Conservation (phyloP, 257 asterid genomes). For the Ilex asprella region DNA sequence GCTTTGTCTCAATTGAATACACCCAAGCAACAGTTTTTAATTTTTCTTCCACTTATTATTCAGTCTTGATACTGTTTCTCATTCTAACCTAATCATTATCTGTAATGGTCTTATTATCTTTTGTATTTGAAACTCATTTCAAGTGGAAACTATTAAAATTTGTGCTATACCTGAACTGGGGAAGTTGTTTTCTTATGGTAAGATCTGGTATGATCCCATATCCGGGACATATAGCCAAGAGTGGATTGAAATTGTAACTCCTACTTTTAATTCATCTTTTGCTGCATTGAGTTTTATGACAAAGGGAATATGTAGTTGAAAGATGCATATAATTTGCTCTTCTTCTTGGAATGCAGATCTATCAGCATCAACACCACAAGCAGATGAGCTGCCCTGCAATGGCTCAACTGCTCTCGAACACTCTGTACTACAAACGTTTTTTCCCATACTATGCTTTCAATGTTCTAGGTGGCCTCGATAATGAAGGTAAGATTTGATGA, state of each 20-base stretch:
- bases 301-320: too few relatives aligned
- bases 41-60: too few relatives aligned
- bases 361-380: slow-evolving; percentile 94
- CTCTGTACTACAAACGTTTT: slow-evolving; percentile 85
- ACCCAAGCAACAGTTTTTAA: too few relatives aligned
- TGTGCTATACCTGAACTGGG: background rate
- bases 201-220: too few relatives aligned
- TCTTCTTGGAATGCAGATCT: slow-evolving; percentile 32
- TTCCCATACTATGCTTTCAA: slow-evolving; percentile 86
- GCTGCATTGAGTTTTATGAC: background rate
- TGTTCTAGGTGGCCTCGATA: slow-evolving; percentile 93
- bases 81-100: too few relatives aligned
- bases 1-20: too few relatives aligned
- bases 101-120: too few relatives aligned
- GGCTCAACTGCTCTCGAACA: slow-evolving; percentile 90
- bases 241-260: background rate
- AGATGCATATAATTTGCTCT: background rate
- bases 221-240: background rate
- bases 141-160: too few relatives aligned
- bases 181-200: background rate
- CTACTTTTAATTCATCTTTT: background rate
- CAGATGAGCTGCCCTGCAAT: slow-evolving; percentile 98
- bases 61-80: too few relatives aligned
- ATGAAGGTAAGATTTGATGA: slow-evolving; percentile 49
- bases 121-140: too few relatives aligned